Conservation (phyloP, 2,329 filamentous ascomycete genomes). For the Sporothrix protearum region DNA sequence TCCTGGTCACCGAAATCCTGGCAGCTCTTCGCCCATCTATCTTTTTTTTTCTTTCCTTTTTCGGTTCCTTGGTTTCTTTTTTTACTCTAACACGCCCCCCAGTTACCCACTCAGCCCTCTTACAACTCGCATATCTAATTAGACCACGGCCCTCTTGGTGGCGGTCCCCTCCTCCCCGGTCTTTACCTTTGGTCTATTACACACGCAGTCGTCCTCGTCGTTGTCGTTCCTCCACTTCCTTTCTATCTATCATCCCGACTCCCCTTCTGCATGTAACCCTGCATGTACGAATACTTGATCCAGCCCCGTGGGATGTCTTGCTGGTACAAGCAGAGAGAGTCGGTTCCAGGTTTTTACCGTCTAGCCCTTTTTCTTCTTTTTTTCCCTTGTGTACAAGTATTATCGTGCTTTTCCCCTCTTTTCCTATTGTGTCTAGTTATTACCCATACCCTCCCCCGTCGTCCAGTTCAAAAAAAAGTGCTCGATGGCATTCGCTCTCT, state of each 20-base stretch:
- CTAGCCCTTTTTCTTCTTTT: not conserved
- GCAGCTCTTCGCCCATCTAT: not conserved
- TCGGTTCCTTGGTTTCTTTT: not conserved
- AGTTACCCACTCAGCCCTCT: constrained; percentile 13
- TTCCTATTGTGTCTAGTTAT: not conserved
- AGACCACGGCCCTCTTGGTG: not conserved
- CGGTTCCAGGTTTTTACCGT: not conserved
- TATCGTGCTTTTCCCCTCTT: not conserved
- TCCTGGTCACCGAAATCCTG: not conserved
- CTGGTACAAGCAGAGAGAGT: not conserved
- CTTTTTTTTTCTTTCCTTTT: constrained; percentile 2
- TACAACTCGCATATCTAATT: constrained; percentile 17
- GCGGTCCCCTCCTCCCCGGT: not conserved
- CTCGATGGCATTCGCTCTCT: not conserved
- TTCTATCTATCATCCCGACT: not conserved
- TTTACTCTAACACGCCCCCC: constrained; percentile 7
- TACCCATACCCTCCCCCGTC: constrained; percentile 7
- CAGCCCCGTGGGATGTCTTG: constrained; percentile 17
- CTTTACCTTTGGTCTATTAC: not conserved
- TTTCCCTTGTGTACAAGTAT: not conserved
- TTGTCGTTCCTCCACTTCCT: not conserved
- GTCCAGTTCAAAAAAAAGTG: not conserved
- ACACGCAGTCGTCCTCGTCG: not conserved
- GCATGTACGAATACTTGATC: not conserved
- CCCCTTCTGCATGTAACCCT: constrained; percentile 10